Evolutionary conservation across 768 basidiomycete genomes (phyloP), one percentile per base, ranked within the genome.

Genomic region (Suillus tomentosus): DNA sequence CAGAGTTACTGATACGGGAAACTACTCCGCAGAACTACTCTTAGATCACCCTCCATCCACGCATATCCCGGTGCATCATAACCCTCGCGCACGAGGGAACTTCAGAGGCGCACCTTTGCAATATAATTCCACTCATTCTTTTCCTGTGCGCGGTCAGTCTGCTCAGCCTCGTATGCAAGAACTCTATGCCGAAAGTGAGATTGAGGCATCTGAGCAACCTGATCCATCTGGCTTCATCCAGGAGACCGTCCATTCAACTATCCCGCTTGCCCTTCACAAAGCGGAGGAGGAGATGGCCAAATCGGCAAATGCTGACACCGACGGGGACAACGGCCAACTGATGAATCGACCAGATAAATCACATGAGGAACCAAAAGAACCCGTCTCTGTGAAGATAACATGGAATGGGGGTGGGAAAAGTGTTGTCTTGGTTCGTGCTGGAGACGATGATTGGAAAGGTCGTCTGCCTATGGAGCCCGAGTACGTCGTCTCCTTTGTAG

Each of bases 361-460:
- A 37, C 60, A 60, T 24, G 75, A 76, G 22, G 75, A 76, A 9
- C 1, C 53, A 59, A 76, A 61, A 56, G 76, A 81, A 65, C 68
- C 69, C 5, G 69, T 80, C 31, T 71, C 71, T 5, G 80, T 87
- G 51, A 86, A 79, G 69, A 86, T 92, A 63, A 79, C 79, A 7
- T 93, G 91, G 91, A 78, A 76, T 55, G 88, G 87, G 24, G 85
- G 84, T 3, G 90, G 87, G 4, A 85, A 80, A 66, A 79, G 81
- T 17, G 90, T 93, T 15, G 69, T 81, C n/a, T 81, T 93, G 31
- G 87, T 88, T 3, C 81, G 90, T 62, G 89, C 90, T 7, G 89
- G 89, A 5, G 88, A 92, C 69, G 83, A 88, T 61, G 85, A 89
- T 64, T 92, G 89, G 91, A 87, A 88, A 67, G 89, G 90, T 17